phyloP scores from a whole-genome alignment of 2,329 filamentous ascomycete species.

The Cladophialophora chaetospira region DNA sequence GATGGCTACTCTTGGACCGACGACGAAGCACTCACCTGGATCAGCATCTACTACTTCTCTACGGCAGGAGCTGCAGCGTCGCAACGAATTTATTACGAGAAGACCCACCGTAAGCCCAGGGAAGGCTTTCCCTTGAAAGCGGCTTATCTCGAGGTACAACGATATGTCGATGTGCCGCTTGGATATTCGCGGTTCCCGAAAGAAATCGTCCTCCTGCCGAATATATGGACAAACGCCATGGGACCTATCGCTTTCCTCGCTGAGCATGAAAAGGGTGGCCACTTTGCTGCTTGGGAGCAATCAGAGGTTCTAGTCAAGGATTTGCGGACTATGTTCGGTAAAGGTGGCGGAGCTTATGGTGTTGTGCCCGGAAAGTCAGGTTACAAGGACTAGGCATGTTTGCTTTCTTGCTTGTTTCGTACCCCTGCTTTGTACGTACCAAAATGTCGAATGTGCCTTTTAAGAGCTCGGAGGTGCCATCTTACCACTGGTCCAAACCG shows the following conservation, averaged over 20 bases:
- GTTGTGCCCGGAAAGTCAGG: slow-evolving; percentile 39
- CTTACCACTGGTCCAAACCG: too few relatives aligned
- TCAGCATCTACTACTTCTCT: slow-evolving; percentile 72
- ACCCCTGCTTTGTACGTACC: too few relatives aligned
- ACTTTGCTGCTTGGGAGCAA: slow-evolving; percentile 56
- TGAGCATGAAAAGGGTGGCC: slow-evolving; percentile 47
- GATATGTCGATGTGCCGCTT: slow-evolving; percentile 49
- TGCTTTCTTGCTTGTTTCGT: too few relatives aligned
- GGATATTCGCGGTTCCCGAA: slow-evolving; percentile 55
- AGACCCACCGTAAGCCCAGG: slow-evolving; percentile 42
- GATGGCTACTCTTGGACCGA: slow-evolving; percentile 73
- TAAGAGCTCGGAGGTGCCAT: too few relatives aligned
- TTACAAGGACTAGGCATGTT: too few relatives aligned
- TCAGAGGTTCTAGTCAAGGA: slow-evolving; percentile 50
- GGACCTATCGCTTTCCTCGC: slow-evolving; percentile 54
- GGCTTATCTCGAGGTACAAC: not conserved
- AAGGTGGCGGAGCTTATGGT: slow-evolving; percentile 40
- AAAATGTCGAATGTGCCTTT: too few relatives aligned
- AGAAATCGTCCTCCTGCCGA: slow-evolving; percentile 53
- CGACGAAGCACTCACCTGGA: slow-evolving; percentile 74
- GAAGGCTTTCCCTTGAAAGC: not conserved
- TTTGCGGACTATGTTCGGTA: slow-evolving; percentile 50
- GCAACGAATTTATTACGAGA: slow-evolving; percentile 72
- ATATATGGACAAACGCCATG: slow-evolving; percentile 52
- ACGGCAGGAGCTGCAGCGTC: slow-evolving; percentile 68